phyloP scores from a whole-genome alignment of 148 eudicot genomes.

The Spergularia bocconei region DNA sequence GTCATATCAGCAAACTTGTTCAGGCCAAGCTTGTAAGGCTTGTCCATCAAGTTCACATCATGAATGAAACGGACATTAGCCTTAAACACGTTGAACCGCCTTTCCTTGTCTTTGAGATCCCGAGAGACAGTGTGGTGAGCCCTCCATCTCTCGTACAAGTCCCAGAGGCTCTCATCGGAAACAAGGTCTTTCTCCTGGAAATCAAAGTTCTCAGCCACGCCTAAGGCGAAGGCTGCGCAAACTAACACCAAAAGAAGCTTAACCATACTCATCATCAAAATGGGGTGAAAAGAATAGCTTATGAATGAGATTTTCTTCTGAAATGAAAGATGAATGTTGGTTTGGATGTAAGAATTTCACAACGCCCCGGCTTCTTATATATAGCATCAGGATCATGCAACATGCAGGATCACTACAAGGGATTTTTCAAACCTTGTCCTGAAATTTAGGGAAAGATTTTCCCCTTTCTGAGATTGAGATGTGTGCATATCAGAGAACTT shows the following conservation, averaged over 20 bases:
- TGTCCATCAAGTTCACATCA: constrained; percentile 46
- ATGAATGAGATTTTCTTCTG: not conserved
- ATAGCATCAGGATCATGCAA: constrained; percentile 17
- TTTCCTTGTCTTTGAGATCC: constrained; percentile 40
- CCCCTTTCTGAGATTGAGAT: not conserved
- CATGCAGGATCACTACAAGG: not conserved
- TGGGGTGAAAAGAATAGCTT: not conserved
- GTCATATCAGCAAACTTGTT: constrained; percentile 59
- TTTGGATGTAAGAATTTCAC: not conserved
- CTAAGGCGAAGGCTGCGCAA: constrained; percentile 28
- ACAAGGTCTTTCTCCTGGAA: constrained; percentile 45
- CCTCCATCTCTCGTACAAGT: constrained; percentile 58
- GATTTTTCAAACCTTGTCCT: not conserved
- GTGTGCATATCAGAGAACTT: constrained; percentile 12
- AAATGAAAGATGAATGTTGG: not conserved
- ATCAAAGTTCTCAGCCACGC: constrained; percentile 35
- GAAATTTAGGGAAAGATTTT: constrained; percentile 13
- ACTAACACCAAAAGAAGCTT: constrained; percentile 31
- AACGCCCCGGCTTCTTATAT: constrained; percentile 1
- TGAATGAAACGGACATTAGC: constrained; percentile 49
- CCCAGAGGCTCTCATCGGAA: constrained; percentile 49
- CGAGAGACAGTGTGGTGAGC: constrained; percentile 48
- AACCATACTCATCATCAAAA: constrained; percentile 24
- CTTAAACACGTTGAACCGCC: constrained; percentile 61
- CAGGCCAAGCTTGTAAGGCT: constrained; percentile 54